Conservation (phyloP, 73 alveolate species). For the Urostyla sp. region DNA sequence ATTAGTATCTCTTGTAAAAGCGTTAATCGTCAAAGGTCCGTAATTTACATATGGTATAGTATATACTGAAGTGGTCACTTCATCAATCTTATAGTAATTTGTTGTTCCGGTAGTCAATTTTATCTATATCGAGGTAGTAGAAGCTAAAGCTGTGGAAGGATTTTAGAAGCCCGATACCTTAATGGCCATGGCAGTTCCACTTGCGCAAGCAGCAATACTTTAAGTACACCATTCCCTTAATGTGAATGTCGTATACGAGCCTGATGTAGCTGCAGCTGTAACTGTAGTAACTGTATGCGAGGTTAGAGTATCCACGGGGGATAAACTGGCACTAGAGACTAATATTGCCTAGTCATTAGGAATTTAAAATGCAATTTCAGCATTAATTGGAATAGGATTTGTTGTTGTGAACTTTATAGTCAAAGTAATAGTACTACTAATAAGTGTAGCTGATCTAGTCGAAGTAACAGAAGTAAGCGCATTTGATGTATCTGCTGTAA, state of each 20-base stretch:
- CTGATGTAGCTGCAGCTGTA: constrained; percentile 36
- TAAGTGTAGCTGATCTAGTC: constrained; percentile 30
- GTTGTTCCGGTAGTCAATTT: constrained; percentile 35
- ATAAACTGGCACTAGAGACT: constrained; percentile 6
- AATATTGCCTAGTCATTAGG: constrained; percentile 57
- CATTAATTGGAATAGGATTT: constrained; percentile 57
- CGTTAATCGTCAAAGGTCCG: constrained; percentile 57
- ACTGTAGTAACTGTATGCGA: constrained; percentile 35
- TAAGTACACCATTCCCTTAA: constrained; percentile 68
- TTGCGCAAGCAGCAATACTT: constrained; percentile 31
- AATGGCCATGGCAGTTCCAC: constrained; percentile 50
- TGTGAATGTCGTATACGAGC: constrained; percentile 28
- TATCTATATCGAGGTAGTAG: constrained; percentile 52
- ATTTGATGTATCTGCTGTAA: constrained; percentile 45
- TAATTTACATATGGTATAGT: constrained; percentile 61
- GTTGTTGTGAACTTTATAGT: constrained; percentile 41
- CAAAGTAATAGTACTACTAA: constrained; percentile 33
- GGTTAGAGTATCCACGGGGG: constrained; percentile 25
- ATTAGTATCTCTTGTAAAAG: constrained; percentile 27
- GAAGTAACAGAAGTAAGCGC: not conserved
- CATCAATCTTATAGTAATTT: constrained; percentile 55
- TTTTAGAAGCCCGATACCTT: constrained; percentile 61
- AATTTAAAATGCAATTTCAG: constrained; percentile 43
- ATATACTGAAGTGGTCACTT: constrained; percentile 18
- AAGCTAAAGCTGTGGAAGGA: constrained; percentile 56